Conservation (phyloP, 2,329 filamentous ascomycete species). For the Laburnicola sp. region DNA sequence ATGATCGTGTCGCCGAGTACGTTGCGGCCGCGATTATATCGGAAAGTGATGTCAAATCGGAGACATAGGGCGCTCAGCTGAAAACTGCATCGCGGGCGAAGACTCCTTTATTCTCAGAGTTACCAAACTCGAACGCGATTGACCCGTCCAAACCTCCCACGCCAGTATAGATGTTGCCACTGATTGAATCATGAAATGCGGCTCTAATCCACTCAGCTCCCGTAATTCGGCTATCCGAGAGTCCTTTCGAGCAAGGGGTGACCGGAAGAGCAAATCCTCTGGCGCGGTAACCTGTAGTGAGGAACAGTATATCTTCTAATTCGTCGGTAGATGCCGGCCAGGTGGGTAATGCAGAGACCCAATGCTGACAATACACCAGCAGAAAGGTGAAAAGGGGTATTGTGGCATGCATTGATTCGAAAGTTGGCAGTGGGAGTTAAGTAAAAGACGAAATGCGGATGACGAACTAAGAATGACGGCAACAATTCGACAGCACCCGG, state of each 20-base stretch:
- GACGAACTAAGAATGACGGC: background rate
- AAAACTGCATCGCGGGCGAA: constrained; percentile 50
- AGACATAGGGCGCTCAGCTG: constrained; percentile 59
- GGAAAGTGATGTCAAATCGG: constrained; percentile 56
- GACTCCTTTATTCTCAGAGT: constrained; percentile 60
- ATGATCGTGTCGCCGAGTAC: constrained; percentile 61
- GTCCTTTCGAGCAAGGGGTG: constrained; percentile 56
- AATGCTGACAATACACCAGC: constrained; percentile 15
- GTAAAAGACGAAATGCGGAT: background rate
- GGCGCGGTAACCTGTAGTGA: constrained; percentile 58
- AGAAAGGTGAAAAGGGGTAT: constrained; percentile 18
- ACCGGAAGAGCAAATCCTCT: constrained; percentile 61
- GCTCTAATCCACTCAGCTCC: constrained; percentile 65
- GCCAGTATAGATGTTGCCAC: constrained; percentile 51
- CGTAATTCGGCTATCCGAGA: constrained; percentile 56
- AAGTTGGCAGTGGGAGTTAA: background rate
- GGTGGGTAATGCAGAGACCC: constrained; percentile 54
- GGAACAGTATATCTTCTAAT: constrained; percentile 66
- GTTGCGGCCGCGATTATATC: constrained; percentile 63
- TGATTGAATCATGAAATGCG: constrained; percentile 65
- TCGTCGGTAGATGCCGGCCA: constrained; percentile 65
- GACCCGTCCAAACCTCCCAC: constrained; percentile 63
- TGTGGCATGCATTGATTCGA: constrained; percentile 1
- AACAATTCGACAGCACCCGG: background rate
- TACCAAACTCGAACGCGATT: constrained; percentile 61